Base-by-base conservation (phyloP, 2,329 filamentous ascomycete genomes). In the Hymenoscyphus infarciens region DNA sequence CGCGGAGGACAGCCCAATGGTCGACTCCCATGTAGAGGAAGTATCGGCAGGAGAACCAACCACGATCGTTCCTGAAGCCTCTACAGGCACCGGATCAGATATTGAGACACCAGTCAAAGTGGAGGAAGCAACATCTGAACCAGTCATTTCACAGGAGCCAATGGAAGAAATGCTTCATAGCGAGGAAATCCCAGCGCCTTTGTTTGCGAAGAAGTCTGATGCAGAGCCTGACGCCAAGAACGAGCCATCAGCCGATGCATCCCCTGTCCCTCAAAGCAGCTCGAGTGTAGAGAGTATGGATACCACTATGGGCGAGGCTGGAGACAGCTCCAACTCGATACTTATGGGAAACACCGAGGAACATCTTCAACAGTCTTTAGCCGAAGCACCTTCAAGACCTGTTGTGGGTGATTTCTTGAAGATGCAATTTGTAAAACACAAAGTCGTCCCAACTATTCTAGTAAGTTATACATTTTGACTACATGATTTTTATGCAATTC, bases 341-440 rank as follows among this genome's bases (percentile, higher is more conserved):
- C 55, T 70, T 19, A 72, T 73, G 68, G 66, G 62, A 2, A 71
- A 71, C 55, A 67, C 63, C 1, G 71, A 71, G 25, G 70, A 73
- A 10, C 64, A 66, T 15, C 59, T 61, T 11, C 64, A 64, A 25
- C 64, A 69, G 42, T 54, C 64, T 2, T 53, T 60, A 5, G 49
- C 59, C 5, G 66, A 68, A 33, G 66, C 68, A 7, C 52, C 60
- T 25, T 58, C 67, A 55, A 65, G 66, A 62, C 90, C 92, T 2
- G 92, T 99, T 25, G 95, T 99, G 11, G 95, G 95, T 59, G 95
- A 99, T 75, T 90, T 89, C 71, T 80, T 99, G 64, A 99, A 99
- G 79, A 93, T 95, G 76, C 92, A 94, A 77, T 98, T 99, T 78
- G 93, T 98, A 27, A 89, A 97, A 75, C 87, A 98, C 76, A 86